Evolutionary conservation across 116 monocot species (phyloP).

Genomic region (Iris pallida): DNA sequence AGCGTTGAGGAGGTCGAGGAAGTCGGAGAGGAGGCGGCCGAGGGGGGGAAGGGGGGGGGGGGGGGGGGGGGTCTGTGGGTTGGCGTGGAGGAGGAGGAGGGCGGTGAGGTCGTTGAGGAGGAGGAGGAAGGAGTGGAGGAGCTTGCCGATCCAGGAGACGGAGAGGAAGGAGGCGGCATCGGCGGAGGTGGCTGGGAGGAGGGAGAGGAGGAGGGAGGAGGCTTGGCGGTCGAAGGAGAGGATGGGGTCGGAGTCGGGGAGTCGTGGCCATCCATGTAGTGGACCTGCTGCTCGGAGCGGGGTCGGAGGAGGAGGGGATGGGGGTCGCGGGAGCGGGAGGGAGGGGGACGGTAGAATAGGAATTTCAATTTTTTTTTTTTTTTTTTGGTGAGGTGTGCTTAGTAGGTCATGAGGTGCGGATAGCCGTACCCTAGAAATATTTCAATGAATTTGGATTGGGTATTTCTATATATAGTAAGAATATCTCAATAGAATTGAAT

Average conservation of each 20-base stretch:
- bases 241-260: conserved; percentile 18
- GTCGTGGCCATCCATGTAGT: conserved; percentile 17
- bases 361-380: no score
- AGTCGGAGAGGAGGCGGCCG: conserved; percentile 43
- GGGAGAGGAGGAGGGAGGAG: conserved; percentile 25
- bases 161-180: conserved; percentile 25
- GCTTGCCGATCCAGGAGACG: conserved; percentile 42
- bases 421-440: no score
- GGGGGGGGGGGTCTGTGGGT: conserved; percentile 8
- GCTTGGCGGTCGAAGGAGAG: conserved; percentile 47
- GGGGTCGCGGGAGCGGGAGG: no score
- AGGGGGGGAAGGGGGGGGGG: conserved; percentile 27
- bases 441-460: no score
- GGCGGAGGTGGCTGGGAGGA: conserved; percentile 3
- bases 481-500: no score
- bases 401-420: no score
- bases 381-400: no score
- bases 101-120: conserved; percentile 48
- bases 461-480: no score
- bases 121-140: conserved; percentile 45
- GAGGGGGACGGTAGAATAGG: no score
- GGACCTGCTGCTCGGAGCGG: conserved; percentile 33
- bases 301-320: conserved; percentile 24
- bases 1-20: conserved; percentile 79
- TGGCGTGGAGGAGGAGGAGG: conserved; percentile 23